phyloP scores from a whole-genome alignment of 2,329 filamentous ascomycete genomes.

The Arthrobotrys musiformis region DNA sequence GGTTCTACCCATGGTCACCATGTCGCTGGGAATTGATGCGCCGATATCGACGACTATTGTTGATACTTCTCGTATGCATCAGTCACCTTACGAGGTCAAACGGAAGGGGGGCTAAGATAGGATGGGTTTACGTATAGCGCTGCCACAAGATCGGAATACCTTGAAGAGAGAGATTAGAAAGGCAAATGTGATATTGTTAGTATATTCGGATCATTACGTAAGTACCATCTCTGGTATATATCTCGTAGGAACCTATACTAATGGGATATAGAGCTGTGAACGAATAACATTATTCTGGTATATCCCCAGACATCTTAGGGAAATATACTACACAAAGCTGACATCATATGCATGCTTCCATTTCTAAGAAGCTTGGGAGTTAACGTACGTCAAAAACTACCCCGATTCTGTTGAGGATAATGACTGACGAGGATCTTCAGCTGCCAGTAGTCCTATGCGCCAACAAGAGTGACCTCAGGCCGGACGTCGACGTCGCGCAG shows the following conservation, averaged over 20 bases:
- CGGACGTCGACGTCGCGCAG: slow-evolving; percentile 79
- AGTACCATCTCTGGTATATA: background rate
- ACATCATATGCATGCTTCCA: slow-evolving; percentile 70
- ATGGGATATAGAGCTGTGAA: slow-evolving; percentile 79
- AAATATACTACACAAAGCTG: background rate
- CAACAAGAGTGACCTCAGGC: slow-evolving; percentile 92
- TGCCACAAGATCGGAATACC: slow-evolving; percentile 89
- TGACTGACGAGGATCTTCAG: no score
- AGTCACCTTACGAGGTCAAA: background rate
- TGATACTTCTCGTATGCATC: slow-evolving; percentile 76
- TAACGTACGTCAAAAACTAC: slow-evolving; percentile 72
- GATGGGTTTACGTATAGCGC: slow-evolving; percentile 65
- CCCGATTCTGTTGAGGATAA: no score
- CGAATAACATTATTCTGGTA: slow-evolving; percentile 92
- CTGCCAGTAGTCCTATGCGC: slow-evolving; percentile 89
- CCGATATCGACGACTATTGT: slow-evolving; percentile 98
- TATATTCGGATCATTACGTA: slow-evolving; percentile 94
- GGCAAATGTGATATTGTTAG: slow-evolving; percentile 93
- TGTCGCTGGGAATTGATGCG: slow-evolving; percentile 91
- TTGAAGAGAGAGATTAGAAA: slow-evolving; percentile 95
- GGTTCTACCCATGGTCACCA: slow-evolving; percentile 92
- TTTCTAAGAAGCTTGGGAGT: slow-evolving; percentile 98
- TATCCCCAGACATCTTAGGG: background rate
- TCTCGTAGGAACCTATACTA: slow-evolving; percentile 26
- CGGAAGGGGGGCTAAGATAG: background rate